phyloP scores from a whole-genome alignment of 192 early-diverging fungal genomes.

The Coemansia sp. region DNA sequence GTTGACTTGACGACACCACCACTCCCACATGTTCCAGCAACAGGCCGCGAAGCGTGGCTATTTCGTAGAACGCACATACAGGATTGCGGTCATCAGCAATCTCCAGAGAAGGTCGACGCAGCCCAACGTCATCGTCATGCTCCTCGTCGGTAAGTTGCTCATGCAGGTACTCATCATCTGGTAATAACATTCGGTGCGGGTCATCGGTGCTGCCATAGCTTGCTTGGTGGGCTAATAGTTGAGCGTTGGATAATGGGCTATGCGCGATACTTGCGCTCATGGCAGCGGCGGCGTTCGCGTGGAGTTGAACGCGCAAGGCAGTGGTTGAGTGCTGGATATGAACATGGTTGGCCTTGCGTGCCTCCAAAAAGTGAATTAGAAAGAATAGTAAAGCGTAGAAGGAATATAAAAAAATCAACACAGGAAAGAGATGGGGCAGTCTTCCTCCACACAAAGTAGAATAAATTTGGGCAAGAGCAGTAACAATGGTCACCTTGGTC shows the following conservation, averaged over 20 bases:
- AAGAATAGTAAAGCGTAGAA: too few relatives aligned
- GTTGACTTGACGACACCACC: slow-evolving; percentile 32
- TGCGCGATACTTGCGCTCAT: neutral
- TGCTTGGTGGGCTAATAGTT: neutral
- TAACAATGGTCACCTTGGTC: neutral
- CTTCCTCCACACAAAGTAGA: slow-evolving; percentile 2
- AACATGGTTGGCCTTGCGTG: slow-evolving; percentile 3
- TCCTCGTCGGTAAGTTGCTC: neutral
- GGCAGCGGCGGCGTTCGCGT: neutral
- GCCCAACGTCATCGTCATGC: neutral
- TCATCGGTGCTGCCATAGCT: neutral
- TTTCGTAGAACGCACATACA: slow-evolving; percentile 39
- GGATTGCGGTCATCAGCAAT: slow-evolving; percentile 38
- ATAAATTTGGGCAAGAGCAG: neutral
- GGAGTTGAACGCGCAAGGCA: slow-evolving; percentile 5
- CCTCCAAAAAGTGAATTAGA: neutral
- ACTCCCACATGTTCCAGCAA: slow-evolving; percentile 40
- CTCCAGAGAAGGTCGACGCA: slow-evolving; percentile 4
- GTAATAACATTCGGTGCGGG: neutral
- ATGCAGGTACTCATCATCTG: neutral
- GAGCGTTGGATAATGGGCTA: neutral
- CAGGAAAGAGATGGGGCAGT: neutral
- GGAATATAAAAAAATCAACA: too few relatives aligned
- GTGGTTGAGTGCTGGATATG: slow-evolving; percentile 17
- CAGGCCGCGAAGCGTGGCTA: slow-evolving; percentile 22